A percentile compares a stretch with the other conserved stretches of the same genome.
Evolutionary conservation across 305 asterid genomes (phyloP).

Genomic region (Euphrasia arctica): DNA sequence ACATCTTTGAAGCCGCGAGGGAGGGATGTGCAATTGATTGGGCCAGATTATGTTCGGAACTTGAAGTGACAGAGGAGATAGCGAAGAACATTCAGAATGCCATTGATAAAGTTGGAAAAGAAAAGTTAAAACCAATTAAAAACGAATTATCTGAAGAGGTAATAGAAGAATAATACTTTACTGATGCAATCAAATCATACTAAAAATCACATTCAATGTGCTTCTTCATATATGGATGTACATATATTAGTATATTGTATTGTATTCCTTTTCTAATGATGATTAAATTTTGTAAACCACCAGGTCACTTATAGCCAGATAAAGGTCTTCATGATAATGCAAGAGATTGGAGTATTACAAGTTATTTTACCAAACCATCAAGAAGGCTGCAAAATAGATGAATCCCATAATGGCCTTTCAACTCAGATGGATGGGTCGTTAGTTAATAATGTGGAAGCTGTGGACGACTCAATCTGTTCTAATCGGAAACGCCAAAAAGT

Average conservation of each 20-base stretch:
- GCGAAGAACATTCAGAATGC: constrained; percentile 45
- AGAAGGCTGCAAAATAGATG: constrained; percentile 30
- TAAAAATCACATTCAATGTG: not conserved
- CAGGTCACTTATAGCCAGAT: constrained; percentile 80
- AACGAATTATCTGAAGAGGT: constrained; percentile 91
- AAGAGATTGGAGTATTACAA: constrained; percentile 48
- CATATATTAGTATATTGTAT: too few relatives aligned
- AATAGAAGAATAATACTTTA: not conserved
- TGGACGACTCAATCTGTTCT: constrained; percentile 31
- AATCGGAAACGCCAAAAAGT: constrained; percentile 59
- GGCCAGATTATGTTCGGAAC: constrained; percentile 65
- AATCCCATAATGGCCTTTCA: constrained; percentile 18
- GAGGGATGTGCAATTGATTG: constrained; percentile 75
- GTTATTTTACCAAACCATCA: constrained; percentile 31
- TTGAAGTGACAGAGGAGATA: constrained; percentile 56
- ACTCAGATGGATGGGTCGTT: constrained; percentile 11
- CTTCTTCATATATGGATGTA: not conserved
- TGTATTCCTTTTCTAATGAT: constrained; percentile 4
- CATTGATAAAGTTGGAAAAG: constrained; percentile 67
- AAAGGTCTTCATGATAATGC: constrained; percentile 54
- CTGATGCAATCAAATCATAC: too few relatives aligned
- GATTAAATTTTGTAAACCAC: constrained; percentile 14
- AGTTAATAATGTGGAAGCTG: constrained; percentile 8
- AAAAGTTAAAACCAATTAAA: constrained; percentile 82
- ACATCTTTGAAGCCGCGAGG: constrained; percentile 78